Percentiles rank a stretch among this genome's conserved stretches.
phyloP scores from a whole-genome alignment of 1,284 basidiomycete genomes.

The Mycosarcoma maydis region DNA sequence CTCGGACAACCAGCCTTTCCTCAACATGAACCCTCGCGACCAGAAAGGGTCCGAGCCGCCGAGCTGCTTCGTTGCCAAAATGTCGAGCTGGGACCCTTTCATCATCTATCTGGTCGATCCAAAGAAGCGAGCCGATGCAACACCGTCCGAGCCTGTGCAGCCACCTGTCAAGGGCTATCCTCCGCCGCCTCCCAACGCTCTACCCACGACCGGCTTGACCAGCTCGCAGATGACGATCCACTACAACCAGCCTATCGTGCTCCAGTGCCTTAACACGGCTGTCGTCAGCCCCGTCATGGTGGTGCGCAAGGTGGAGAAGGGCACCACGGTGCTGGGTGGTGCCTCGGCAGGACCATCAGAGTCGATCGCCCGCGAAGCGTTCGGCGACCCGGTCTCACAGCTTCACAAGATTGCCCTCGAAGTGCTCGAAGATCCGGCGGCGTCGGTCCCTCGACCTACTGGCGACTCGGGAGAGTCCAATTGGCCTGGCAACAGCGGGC shows the following conservation, averaged over 20 bases:
- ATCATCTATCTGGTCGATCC: slow-evolving; percentile 83
- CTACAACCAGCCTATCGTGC: slow-evolving; percentile 93
- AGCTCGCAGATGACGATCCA: slow-evolving; percentile 79
- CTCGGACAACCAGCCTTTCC: slow-evolving; percentile 59
- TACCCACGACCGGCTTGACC: slow-evolving; percentile 80
- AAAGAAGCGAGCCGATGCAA: slow-evolving; percentile 77
- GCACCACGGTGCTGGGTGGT: slow-evolving; percentile 87
- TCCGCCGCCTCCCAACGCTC: slow-evolving; percentile 88
- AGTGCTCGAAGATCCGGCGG: slow-evolving; percentile 50
- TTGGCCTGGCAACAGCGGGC: slow-evolving; percentile 54
- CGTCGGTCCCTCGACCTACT: slow-evolving; percentile 21
- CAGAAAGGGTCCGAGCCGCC: slow-evolving; percentile 45
- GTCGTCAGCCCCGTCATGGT: slow-evolving; percentile 91
- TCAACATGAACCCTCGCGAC: slow-evolving; percentile 49
- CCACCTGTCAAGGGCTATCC: slow-evolving; percentile 72
- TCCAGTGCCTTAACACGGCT: slow-evolving; percentile 92
- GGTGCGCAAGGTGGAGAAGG: slow-evolving; percentile 90
- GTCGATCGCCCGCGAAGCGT: slow-evolving; percentile 79
- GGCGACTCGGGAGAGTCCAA: slow-evolving; percentile 35
- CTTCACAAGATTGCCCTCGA: slow-evolving; percentile 74
- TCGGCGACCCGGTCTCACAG: slow-evolving; percentile 92
- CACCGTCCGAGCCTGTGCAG: slow-evolving; percentile 75
- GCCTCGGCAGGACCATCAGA: slow-evolving; percentile 75
- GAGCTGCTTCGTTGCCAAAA: slow-evolving; percentile 69
- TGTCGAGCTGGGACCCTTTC: slow-evolving; percentile 79